phyloP scores from a whole-genome alignment of 495 filamentous ascomycete species.

The Neurospora sp. region DNA sequence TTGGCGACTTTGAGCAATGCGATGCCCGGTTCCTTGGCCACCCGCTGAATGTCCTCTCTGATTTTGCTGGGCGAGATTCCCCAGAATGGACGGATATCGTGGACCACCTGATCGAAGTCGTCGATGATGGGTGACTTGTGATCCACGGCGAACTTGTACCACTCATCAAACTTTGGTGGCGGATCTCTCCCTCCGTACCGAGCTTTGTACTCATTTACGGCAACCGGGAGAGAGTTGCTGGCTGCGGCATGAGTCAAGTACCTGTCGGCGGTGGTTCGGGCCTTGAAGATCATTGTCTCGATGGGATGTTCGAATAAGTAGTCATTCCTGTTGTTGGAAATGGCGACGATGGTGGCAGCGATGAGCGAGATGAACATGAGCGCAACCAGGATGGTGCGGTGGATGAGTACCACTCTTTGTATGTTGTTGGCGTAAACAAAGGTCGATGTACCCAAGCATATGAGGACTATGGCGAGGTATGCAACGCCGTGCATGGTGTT shows the following conservation, averaged over 20 bases:
- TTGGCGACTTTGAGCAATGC: constrained; percentile 35
- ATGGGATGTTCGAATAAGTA: constrained; percentile 34
- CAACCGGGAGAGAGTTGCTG: constrained; percentile 41
- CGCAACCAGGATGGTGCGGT: constrained; percentile 26
- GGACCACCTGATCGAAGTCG: constrained; percentile 63
- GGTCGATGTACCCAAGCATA: constrained; percentile 28
- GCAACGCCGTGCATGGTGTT: constrained; percentile 21
- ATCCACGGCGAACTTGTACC: constrained; percentile 61
- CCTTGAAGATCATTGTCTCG: constrained; percentile 40
- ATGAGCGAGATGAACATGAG: constrained; percentile 21
- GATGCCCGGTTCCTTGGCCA: constrained; percentile 28
- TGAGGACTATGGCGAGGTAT: constrained; percentile 17
- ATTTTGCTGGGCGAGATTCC: constrained; percentile 52
- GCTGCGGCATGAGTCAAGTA: constrained; percentile 36
- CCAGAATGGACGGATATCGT: constrained; percentile 66
- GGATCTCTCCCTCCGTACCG: constrained; percentile 47
- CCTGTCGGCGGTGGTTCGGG: constrained; percentile 34
- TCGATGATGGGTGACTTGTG: constrained; percentile 60
- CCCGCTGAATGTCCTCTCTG: constrained; percentile 28
- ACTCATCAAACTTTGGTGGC: constrained; percentile 57
- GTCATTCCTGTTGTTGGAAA: constrained; percentile 7
- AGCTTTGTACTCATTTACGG: constrained; percentile 47
- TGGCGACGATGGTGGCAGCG: constrained; percentile 21
- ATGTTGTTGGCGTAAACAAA: constrained; percentile 33
- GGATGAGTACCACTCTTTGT: constrained; percentile 28